Evolutionary conservation across 1,139 yeast genomes (phyloP).

Genomic region (Casaregolazyma suthepensis): DNA sequence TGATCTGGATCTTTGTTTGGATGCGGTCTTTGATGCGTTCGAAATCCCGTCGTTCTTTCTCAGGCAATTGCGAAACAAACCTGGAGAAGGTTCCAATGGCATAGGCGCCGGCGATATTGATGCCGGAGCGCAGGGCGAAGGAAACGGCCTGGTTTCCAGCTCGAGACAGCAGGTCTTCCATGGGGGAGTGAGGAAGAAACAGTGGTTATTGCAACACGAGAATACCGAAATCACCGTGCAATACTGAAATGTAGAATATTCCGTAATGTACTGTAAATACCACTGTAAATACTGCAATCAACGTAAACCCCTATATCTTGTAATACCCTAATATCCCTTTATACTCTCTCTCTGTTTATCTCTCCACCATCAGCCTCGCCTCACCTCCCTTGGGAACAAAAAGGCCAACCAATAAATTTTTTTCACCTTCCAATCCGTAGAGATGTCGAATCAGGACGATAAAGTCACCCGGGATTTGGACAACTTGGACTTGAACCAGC

Average conservation of each 20-base stretch:
- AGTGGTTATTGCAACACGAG: too few relatives aligned
- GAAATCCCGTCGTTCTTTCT: constrained; percentile 44
- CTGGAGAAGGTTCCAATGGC: constrained; percentile 62
- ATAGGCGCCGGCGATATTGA: constrained; percentile 68
- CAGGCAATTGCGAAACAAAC: constrained; percentile 58
- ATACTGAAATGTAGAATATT: too few relatives aligned
- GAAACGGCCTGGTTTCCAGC: constrained; percentile 68
- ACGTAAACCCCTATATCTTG: too few relatives aligned
- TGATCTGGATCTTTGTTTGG: constrained; percentile 55
- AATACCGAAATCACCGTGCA: too few relatives aligned
- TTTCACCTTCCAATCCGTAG: not conserved
- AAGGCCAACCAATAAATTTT: not conserved
- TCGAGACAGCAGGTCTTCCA: constrained; percentile 14
- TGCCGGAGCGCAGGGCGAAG: constrained; percentile 73
- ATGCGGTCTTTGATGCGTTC: constrained; percentile 42
- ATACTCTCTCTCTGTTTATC: too few relatives aligned
- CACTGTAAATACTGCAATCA: too few relatives aligned
- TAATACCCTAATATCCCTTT: too few relatives aligned
- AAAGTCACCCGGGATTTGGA: constrained; percentile 12
- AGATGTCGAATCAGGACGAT: constrained; percentile 13
- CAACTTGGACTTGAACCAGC: constrained; percentile 9
- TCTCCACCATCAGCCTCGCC: not conserved
- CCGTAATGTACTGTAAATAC: too few relatives aligned
- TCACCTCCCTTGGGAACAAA: not conserved
- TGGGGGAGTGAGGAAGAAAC: not conserved